Conservation (phyloP, 2,329 filamentous ascomycete genomes). For the Rutstroemia sp. region DNA sequence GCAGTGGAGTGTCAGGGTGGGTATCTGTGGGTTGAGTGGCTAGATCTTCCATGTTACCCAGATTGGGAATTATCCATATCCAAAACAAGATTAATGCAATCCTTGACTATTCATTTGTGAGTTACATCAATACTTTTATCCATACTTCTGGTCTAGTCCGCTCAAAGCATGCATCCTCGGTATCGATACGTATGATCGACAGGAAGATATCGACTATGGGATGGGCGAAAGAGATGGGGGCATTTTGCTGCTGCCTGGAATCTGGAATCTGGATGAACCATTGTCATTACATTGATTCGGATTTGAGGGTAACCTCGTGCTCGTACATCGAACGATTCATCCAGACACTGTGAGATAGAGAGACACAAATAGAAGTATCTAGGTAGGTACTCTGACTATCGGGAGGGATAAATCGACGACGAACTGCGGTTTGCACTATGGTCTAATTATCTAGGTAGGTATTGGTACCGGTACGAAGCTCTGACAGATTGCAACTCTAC, state of each 20-base stretch:
- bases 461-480: too few relatives aligned
- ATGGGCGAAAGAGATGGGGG: not conserved
- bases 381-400: too few relatives aligned
- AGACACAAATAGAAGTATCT: too few relatives aligned
- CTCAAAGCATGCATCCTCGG: not conserved
- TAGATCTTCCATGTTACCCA: not conserved
- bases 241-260: not conserved
- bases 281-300: too few relatives aligned
- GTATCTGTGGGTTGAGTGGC: not conserved
- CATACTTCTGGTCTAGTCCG: not conserved
- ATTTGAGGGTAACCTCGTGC: too few relatives aligned
- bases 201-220: not conserved
- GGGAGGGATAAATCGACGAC: too few relatives aligned
- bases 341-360: too few relatives aligned
- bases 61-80: not conserved
- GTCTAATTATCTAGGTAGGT: too few relatives aligned
- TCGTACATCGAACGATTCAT: too few relatives aligned
- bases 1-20: not conserved
- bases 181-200: not conserved
- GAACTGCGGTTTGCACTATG: too few relatives aligned
- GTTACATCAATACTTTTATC: constrained; percentile 7
- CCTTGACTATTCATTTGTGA: not conserved
- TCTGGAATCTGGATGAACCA: not conserved
- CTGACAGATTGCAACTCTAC: too few relatives aligned
- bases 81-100: not conserved